Conservation (phyloP, 208 protist species). For the Trypanosoma brucei region DNA sequence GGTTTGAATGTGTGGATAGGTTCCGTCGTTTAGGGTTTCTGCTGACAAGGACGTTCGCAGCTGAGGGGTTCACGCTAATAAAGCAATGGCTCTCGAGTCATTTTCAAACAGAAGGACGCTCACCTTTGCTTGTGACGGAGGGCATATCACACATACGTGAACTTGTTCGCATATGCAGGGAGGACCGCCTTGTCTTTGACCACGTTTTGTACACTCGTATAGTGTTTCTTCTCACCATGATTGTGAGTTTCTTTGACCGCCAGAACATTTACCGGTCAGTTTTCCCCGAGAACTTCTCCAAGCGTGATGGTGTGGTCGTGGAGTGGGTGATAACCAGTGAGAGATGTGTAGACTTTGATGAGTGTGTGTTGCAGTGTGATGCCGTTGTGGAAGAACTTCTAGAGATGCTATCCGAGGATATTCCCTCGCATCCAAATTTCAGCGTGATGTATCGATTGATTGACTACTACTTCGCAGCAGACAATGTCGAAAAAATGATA, state of each 20-base stretch:
- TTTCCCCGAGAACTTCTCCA: constrained; percentile 67
- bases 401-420: constrained; percentile 56
- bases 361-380: constrained; percentile 84
- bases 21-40: constrained; percentile 76
- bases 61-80: constrained; percentile 75
- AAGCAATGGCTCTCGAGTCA: constrained; percentile 56
- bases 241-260: constrained; percentile 86
- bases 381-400: constrained; percentile 82
- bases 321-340: constrained; percentile 77
- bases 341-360: constrained; percentile 78
- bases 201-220: constrained; percentile 86
- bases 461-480: constrained; percentile 90
- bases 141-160: constrained; percentile 63
- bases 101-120: constrained; percentile 60
- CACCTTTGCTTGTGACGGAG: constrained; percentile 63
- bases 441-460: constrained; percentile 81
- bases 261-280: constrained; percentile 83
- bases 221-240: constrained; percentile 84
- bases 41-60: constrained; percentile 76
- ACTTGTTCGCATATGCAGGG: constrained; percentile 70
- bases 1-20: constrained; percentile 68
- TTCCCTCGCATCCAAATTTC: constrained; percentile 74
- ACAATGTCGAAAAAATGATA: constrained; percentile 89
- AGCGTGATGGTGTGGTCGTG: constrained; percentile 84
- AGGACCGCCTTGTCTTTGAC: constrained; percentile 81